These are phyloP conservation scores for Aspergillus sclerotialis DNA, from an alignment of 2,329 filamentous ascomycete species.

Conservation along the genomic window DNA sequence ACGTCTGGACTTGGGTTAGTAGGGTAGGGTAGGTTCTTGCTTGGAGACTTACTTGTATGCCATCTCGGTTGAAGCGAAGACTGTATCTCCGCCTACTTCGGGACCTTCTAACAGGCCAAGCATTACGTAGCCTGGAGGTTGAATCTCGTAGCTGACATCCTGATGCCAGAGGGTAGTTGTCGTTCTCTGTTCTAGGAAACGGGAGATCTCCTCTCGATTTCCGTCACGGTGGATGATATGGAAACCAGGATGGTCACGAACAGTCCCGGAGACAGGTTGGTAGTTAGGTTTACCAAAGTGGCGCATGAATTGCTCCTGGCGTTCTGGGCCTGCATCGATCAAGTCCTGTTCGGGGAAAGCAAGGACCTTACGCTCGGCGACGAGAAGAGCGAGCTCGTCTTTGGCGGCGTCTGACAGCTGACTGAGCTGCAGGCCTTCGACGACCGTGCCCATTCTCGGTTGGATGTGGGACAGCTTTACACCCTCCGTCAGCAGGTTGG, in stretches of 20 bases:
- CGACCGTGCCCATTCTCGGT: constrained; percentile 35
- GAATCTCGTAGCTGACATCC: constrained; percentile 44
- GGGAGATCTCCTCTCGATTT: constrained; percentile 36
- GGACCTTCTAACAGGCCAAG: constrained; percentile 44
- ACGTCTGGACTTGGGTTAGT: constrained; percentile 14
- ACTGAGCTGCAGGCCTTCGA: constrained; percentile 42
- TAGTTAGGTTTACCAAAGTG: constrained; percentile 42
- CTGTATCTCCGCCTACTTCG: constrained; percentile 44
- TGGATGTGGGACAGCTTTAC: constrained; percentile 34
- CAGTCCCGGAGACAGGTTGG: constrained; percentile 38
- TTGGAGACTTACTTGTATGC: constrained; percentile 39
- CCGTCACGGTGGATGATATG: constrained; percentile 42
- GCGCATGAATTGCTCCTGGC: constrained; percentile 38
- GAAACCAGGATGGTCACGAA: constrained; percentile 37
- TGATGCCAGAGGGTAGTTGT: constrained; percentile 45
- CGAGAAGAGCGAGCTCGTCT: constrained; percentile 54
- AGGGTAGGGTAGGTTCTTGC: background rate
- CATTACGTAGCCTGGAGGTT: constrained; percentile 42
- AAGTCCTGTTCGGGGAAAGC: constrained; percentile 48
- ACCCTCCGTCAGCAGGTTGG: constrained; percentile 25
- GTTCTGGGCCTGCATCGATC: constrained; percentile 37
- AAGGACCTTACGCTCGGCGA: constrained; percentile 58
- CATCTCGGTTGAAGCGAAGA: constrained; percentile 39
- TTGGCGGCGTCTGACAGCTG: constrained; percentile 41
- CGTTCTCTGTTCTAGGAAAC: constrained; percentile 36